phyloP scores from a whole-genome alignment of 2,329 filamentous ascomycete species.

The Phyllosticta citriasiana region DNA sequence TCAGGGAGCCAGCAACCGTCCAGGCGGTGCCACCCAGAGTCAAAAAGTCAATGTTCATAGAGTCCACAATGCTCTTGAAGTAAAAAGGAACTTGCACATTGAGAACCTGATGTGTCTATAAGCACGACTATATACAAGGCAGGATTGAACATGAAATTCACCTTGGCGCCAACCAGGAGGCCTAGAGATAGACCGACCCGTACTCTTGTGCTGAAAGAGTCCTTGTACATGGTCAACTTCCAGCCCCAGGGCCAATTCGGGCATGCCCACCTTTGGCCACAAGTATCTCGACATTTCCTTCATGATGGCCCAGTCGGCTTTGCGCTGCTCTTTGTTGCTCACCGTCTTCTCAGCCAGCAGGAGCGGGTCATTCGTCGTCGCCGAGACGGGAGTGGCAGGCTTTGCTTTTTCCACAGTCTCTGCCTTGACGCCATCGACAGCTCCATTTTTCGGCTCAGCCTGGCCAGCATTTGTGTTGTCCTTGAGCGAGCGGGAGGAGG shows the following conservation, averaged over 20 bases:
- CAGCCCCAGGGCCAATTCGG: background rate
- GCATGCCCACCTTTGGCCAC: slow-evolving; percentile 62
- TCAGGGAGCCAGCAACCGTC: slow-evolving; percentile 83
- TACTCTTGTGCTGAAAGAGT: slow-evolving; percentile 70
- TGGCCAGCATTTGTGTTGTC: slow-evolving; percentile 19
- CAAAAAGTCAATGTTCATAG: slow-evolving; percentile 93
- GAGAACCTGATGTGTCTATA: slow-evolving; percentile 44
- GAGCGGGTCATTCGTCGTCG: slow-evolving; percentile 37
- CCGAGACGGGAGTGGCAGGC: slow-evolving; percentile 18
- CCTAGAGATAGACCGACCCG: slow-evolving; percentile 78
- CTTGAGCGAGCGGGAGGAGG: slow-evolving; percentile 34
- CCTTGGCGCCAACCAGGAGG: slow-evolving; percentile 80
- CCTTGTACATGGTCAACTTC: slow-evolving; percentile 28
- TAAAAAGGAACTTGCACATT: slow-evolving; percentile 99
- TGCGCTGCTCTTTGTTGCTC: slow-evolving; percentile 77
- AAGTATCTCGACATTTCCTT: slow-evolving; percentile 94
- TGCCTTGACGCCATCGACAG: slow-evolving; percentile 13
- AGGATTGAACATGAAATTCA: slow-evolving; percentile 22
- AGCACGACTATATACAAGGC: slow-evolving; percentile 12
- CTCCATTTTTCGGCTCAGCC: slow-evolving; percentile 19
- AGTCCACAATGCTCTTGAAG: slow-evolving; percentile 95
- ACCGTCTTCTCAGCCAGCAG: slow-evolving; percentile 55
- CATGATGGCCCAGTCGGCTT: slow-evolving; percentile 97
- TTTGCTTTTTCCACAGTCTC: slow-evolving; percentile 15
- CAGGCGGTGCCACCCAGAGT: slow-evolving; percentile 78